phyloP scores from a whole-genome alignment of 2,329 filamentous ascomycete genomes.

The Pleurostoma richardsiae region DNA sequence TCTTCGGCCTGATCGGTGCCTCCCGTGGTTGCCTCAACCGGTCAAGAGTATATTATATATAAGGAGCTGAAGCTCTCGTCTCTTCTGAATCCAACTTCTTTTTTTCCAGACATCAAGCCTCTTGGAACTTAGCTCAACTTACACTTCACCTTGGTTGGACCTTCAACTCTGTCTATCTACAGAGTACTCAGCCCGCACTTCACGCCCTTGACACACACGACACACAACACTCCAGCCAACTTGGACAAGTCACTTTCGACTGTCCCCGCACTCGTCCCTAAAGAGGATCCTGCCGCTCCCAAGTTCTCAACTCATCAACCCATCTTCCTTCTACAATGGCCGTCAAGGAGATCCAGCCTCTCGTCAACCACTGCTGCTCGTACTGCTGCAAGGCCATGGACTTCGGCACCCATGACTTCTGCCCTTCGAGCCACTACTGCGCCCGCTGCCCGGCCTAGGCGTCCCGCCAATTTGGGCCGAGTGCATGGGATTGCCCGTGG shows the following conservation, averaged over 20 bases:
- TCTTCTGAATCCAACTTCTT: background rate
- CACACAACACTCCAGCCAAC: background rate
- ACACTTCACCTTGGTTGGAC: background rate
- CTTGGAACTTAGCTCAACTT: background rate
- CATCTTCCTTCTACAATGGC: constrained; percentile 25
- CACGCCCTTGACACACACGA: background rate
- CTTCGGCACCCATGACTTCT: constrained; percentile 45
- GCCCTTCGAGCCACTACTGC: constrained; percentile 34
- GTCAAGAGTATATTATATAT: background rate
- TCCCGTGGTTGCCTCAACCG: background rate
- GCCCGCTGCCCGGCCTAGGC: constrained; percentile 34
- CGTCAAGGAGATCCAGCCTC: constrained; percentile 33
- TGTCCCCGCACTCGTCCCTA: background rate
- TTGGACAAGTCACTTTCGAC: background rate
- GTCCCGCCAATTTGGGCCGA: constrained; percentile 17
- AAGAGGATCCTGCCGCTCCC: background rate
- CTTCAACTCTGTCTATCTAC: background rate
- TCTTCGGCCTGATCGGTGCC: background rate
- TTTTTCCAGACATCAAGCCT: background rate
- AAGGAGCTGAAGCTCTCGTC: background rate
- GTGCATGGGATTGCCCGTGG: constrained; percentile 9
- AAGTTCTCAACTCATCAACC: too few relatives aligned
- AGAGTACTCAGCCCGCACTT: background rate
- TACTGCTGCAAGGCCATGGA: constrained; percentile 47
- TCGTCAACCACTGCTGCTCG: constrained; percentile 45